These are phyloP conservation scores for Fusarium xyrophilum DNA, from an alignment of 2,329 filamentous ascomycete genomes.

Conservation along the genomic window DNA sequence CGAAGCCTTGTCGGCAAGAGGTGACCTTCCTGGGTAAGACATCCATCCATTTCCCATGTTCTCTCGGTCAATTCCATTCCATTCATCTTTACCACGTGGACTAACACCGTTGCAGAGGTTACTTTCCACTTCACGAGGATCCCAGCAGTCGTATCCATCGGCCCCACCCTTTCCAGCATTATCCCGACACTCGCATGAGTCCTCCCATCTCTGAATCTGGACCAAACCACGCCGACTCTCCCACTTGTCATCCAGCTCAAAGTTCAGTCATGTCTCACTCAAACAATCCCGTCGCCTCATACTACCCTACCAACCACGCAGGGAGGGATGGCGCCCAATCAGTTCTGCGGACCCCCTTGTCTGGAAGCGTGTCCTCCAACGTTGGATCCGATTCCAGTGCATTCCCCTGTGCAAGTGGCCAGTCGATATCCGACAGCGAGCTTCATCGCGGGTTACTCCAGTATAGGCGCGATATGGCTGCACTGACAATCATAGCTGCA, in stretches of 20 bases:
- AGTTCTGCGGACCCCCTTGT: constrained; percentile 34
- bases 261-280: constrained; percentile 33
- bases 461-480: constrained; percentile 68
- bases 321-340: constrained; percentile 44
- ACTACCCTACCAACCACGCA: constrained; percentile 69
- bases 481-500: constrained; percentile 61
- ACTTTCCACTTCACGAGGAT: constrained; percentile 68
- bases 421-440: constrained; percentile 48
- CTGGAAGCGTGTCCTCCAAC: constrained; percentile 42
- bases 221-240: constrained; percentile 39
- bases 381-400: constrained; percentile 49
- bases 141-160: constrained; percentile 54
- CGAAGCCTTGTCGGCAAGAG: constrained; percentile 62
- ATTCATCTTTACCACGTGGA: background rate
- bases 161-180: constrained; percentile 59
- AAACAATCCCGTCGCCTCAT: constrained; percentile 58
- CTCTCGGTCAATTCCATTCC: background rate
- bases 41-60: background rate
- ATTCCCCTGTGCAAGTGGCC: constrained; percentile 26
- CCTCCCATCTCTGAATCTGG: constrained; percentile 46
- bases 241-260: constrained; percentile 40
- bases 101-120: constrained; percentile 54
- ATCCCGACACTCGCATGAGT: constrained; percentile 49
- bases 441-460: constrained; percentile 61
- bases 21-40: constrained; percentile 64